phyloP scores from a whole-genome alignment of 768 basidiomycete species.

The Leucocoprinus birnbaumii region DNA sequence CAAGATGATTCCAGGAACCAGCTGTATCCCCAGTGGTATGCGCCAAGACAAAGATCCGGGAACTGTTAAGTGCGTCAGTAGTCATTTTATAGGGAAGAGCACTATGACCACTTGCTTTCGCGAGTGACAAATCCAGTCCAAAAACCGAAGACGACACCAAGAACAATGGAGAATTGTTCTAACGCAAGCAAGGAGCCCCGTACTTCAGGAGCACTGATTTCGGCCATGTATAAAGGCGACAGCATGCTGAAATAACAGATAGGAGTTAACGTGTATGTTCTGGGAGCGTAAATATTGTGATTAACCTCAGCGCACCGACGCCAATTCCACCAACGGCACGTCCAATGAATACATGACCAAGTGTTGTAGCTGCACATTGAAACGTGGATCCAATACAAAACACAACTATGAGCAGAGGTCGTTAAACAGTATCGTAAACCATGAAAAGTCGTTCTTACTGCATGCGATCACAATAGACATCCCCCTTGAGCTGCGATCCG shows the following conservation, averaged over 20 bases:
- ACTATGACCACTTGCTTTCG: conserved; percentile 36
- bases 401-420: conserved; percentile 39
- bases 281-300: conserved; percentile 4
- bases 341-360: conserved; percentile 61
- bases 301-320: conserved; percentile 71
- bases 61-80: conserved; percentile 33
- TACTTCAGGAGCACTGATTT: conserved; percentile 79
- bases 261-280: conserved; percentile 9
- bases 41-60: conserved; percentile 69
- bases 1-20: conserved; percentile 66
- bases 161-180: conserved; percentile 78
- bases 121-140: conserved; percentile 81
- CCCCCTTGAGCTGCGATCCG: conserved; percentile 66
- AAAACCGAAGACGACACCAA: conserved; percentile 80
- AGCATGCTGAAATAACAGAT: conserved; percentile 52
- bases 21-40: conserved; percentile 70
- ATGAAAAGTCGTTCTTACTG: conserved; percentile 36
- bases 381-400: conserved; percentile 73
- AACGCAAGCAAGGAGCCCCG: conserved; percentile 77
- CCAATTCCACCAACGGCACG: conserved; percentile 77
- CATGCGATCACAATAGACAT: conserved; percentile 67
- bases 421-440: neutral
- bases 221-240: conserved; percentile 80
- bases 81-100: neutral
- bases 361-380: conserved; percentile 57